Base-by-base conservation (phyloP, 106 monocot genomes). In the Iris macrosiphon region DNA sequence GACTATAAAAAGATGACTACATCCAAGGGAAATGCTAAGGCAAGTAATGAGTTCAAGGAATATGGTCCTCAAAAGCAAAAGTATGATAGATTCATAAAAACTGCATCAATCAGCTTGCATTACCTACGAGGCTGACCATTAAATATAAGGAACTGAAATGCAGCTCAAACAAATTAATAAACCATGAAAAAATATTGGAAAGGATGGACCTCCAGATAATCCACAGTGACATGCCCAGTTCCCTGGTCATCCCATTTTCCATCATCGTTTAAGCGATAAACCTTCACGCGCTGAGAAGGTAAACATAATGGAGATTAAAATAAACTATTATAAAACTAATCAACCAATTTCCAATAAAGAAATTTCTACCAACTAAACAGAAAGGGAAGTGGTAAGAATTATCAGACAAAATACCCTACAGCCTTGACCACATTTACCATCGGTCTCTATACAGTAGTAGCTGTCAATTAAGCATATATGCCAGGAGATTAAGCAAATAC, bases 191-290 rank as follows among this genome's bases (percentile, higher is more conserved):
- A n/a, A 9, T 18, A 21, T 31, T 2, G 11, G n/a, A 34, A 56
- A 32, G 13, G 15, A 21, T 8, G 35, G 43, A 95, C 94, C 94
- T 95, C 94, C 55, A 89, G 49, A 68, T 76, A 95, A 43, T 95
- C 94, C 60, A 95, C 61, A 20, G 75, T 64, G 33, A 85, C 89
- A 82, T 95, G 94, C 21, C 94, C 94, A 40, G 94, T 95, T 71
- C 94, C 94, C 40, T 74, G 79, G 57, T 95, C 94, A 76, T 95
- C 94, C 94, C 94, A 95, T 60, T 95, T 95, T 12, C 82, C 94
- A 48, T 79, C 74, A 40, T 76, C 76, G 63, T 57, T 85, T 59
- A 95, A 74, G 13, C 89, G 78, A 51, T 95, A 95, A 17, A 95
- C 79, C 71, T 95, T 95, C 16, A 89, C 94, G 62, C 89, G 94